Conservation (phyloP, 1,139 yeast genomes). For the Taiozyma onychis region DNA sequence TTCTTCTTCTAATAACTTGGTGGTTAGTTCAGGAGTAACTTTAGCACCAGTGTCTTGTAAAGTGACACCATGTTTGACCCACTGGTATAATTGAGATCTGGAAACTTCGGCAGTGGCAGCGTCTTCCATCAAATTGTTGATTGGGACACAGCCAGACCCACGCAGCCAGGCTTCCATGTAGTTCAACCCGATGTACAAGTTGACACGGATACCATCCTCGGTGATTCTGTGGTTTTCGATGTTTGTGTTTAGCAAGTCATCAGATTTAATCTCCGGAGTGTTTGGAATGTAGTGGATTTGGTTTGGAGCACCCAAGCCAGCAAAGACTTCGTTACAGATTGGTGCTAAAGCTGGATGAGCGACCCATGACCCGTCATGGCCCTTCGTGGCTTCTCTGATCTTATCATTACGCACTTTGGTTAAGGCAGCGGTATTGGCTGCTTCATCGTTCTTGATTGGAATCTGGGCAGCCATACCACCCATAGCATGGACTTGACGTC, state of each 20-base stretch:
- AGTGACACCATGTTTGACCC: slow-evolving; percentile 68
- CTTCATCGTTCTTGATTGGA: slow-evolving; percentile 63
- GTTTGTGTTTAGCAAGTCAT: slow-evolving; percentile 59
- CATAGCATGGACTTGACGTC: slow-evolving; percentile 71
- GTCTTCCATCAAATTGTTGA: slow-evolving; percentile 81
- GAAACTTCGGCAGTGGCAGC: slow-evolving; percentile 88
- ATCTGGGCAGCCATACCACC: slow-evolving; percentile 89
- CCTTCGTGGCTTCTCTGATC: slow-evolving; percentile 66
- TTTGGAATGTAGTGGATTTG: slow-evolving; percentile 53
- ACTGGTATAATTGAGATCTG: slow-evolving; percentile 75
- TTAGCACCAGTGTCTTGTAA: slow-evolving; percentile 52
- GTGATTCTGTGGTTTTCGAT: slow-evolving; percentile 59
- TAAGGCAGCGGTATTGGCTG: slow-evolving; percentile 55
- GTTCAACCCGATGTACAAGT: slow-evolving; percentile 67
- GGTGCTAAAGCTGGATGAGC: slow-evolving; percentile 81
- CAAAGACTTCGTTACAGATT: slow-evolving; percentile 68
- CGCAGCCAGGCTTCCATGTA: slow-evolving; percentile 85
- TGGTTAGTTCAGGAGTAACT: slow-evolving; percentile 55
- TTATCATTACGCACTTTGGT: slow-evolving; percentile 64
- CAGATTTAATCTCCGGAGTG: slow-evolving; percentile 37
- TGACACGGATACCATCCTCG: slow-evolving; percentile 62
- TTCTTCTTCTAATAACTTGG: slow-evolving; percentile 54
- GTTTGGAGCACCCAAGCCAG: slow-evolving; percentile 79
- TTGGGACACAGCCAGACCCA: slow-evolving; percentile 80
- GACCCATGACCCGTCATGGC: slow-evolving; percentile 87